Base-by-base conservation (phyloP, 345 rosid species). In the Linum usitatissimum region DNA sequence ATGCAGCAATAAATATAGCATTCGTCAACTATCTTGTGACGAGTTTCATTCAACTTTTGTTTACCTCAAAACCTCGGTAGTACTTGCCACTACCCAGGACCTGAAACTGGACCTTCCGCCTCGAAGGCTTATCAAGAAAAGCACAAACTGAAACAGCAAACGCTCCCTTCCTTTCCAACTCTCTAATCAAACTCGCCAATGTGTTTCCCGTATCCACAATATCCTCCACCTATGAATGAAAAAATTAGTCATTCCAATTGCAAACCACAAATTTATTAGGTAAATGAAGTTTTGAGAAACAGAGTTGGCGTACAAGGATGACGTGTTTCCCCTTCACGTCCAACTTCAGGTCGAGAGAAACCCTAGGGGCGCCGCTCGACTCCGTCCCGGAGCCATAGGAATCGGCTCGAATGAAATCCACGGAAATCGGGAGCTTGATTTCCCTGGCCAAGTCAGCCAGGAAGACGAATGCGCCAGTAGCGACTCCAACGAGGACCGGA, bases 151-250 rank as follows among this genome's bases (percentile, higher is more conserved):
- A 92, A 14, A 93, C 84, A 57, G 99, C 83, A 19, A 90, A 74
- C 2, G 78, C 96, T 42, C 86, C 90, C 70, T 81, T 87, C 4
- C 70, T 58, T 66, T 78, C 73, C 78, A 92, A 19, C 68, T 80
- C 82, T 21, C 72, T 67, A 40, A 92, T 81, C 23, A 92, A 73
- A 68, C 80, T 64, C 21, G 78, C 80, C 30, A 92, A 60, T n/a
- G 98, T 89, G 77, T 64, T 70, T 31, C 98, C 97, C 0, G 97
- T 87, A 77, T 92, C 98, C 18, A 92, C 85, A 67, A 92, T 92
- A 67, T 89, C 98, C 79, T 92, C 98, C 31, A 92, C 96, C 98
- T 89, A 70, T 21, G 30, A 71, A 71, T 45, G 64, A 53, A 31
- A 66, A 40, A 0, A 0, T 40, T 23, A 23, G 28, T 23, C 28